These are phyloP conservation scores for Yamadazyma paraphyllophila DNA, from an alignment of 805 yeast species.

Conservation along the genomic window DNA sequence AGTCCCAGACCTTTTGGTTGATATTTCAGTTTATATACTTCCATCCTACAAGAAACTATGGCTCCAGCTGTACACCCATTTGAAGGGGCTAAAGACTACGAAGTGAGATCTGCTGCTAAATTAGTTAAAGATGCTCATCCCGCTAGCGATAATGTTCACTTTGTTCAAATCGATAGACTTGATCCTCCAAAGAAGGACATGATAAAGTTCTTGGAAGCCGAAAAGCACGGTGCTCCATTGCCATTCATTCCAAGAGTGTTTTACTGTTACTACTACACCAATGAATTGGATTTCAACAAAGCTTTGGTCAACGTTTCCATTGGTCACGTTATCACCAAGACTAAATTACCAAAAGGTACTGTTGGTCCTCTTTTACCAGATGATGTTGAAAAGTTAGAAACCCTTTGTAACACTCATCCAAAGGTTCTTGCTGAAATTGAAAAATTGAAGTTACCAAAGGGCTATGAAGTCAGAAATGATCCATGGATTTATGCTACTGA, in stretches of 20 bases:
- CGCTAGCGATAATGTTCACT: slow-evolving; percentile 54
- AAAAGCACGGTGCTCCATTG: slow-evolving; percentile 45
- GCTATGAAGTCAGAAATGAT: slow-evolving; percentile 56
- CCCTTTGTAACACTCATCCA: slow-evolving; percentile 52
- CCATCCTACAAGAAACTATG: not conserved
- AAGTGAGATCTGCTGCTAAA: slow-evolving; percentile 55
- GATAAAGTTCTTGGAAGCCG: slow-evolving; percentile 65
- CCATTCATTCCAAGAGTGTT: slow-evolving; percentile 69
- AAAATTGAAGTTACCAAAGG: slow-evolving; percentile 62
- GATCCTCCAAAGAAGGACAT: slow-evolving; percentile 81
- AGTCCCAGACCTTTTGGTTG: not conserved
- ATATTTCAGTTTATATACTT: not conserved
- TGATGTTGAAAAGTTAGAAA: slow-evolving; percentile 57
- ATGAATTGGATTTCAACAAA: slow-evolving; percentile 58
- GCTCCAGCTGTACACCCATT: slow-evolving; percentile 47
- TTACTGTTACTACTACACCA: slow-evolving; percentile 63
- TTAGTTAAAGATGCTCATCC: slow-evolving; percentile 58
- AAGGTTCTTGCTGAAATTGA: slow-evolving; percentile 60
- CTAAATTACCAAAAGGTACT: slow-evolving; percentile 55
- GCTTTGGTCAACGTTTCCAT: slow-evolving; percentile 65
- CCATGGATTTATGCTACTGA: slow-evolving; percentile 90
- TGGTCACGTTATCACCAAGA: slow-evolving; percentile 60
- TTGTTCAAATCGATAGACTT: slow-evolving; percentile 61
- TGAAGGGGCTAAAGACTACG: slow-evolving; percentile 57
- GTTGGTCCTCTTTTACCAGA: slow-evolving; percentile 73